Evolutionary conservation across 768 basidiomycete genomes (phyloP).

Genomic region (Pleurotus cornucopiae): DNA sequence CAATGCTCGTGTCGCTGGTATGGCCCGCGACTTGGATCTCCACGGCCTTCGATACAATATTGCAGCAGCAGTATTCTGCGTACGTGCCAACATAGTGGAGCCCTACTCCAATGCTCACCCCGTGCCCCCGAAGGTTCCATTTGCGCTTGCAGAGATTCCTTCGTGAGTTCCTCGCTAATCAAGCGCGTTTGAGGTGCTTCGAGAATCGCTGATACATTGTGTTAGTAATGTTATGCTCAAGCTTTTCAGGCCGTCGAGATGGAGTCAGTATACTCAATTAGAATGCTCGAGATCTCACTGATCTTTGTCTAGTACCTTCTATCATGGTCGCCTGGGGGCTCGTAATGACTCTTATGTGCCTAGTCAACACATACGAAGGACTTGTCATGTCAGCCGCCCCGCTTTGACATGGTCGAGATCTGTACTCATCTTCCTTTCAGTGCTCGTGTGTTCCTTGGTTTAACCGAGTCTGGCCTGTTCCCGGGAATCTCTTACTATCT

Average conservation of each 20-base stretch:
- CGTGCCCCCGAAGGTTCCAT: constrained; percentile 17
- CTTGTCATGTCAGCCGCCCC: constrained; percentile 19
- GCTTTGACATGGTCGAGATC: constrained; percentile 8
- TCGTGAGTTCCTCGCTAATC: constrained; percentile 13
- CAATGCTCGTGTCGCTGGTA: constrained; percentile 36
- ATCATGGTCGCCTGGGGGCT: constrained; percentile 20
- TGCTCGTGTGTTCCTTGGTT: constrained; percentile 21
- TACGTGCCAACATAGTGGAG: constrained; percentile 6
- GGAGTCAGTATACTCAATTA: constrained; percentile 16
- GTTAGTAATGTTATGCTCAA: constrained; percentile 20
- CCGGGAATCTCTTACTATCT: constrained; percentile 37
- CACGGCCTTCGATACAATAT: constrained; percentile 21
- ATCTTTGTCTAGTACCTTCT: constrained; percentile 13
- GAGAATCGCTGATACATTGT: neutral
- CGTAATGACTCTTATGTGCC: constrained; percentile 20
- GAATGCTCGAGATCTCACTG: neutral
- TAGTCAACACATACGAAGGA: constrained; percentile 19
- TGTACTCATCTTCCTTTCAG: constrained; percentile 21
- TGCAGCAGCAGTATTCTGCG: constrained; percentile 24
- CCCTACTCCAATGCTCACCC: neutral
- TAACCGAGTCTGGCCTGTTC: constrained; percentile 21
- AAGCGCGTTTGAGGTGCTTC: neutral
- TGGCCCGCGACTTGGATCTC: constrained; percentile 29
- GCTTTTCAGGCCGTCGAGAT: constrained; percentile 20
- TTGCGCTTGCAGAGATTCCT: constrained; percentile 21